Evolutionary conservation across 2,329 filamentous ascomycete genomes (phyloP).

Genomic region (Cladophialophora chaetospira): DNA sequence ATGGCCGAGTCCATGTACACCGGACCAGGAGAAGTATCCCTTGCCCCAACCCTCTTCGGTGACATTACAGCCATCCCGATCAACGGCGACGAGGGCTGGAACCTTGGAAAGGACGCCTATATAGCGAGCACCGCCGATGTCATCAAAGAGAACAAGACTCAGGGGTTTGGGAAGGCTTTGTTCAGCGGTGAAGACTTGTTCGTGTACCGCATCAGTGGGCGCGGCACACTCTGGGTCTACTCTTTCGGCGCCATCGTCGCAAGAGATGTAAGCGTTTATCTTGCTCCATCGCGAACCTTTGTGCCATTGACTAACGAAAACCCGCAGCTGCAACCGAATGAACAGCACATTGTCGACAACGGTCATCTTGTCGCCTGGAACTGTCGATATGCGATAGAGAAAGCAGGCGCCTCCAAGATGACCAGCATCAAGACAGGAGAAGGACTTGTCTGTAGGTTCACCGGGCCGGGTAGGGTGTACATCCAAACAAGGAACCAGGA

Average conservation of each 20-base stretch:
- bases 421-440: constrained; percentile 26
- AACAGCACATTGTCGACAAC: constrained; percentile 29
- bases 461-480: constrained; percentile 26
- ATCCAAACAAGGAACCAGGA: constrained; percentile 29
- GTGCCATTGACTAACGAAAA: not conserved
- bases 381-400: constrained; percentile 25
- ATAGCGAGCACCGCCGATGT: constrained; percentile 24
- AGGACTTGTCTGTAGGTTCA: constrained; percentile 28
- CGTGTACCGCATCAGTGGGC: constrained; percentile 25
- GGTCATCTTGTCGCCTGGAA: constrained; percentile 29
- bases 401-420: constrained; percentile 17
- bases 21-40: constrained; percentile 22
- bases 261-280: constrained; percentile 22
- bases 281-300: not conserved
- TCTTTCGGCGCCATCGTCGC: constrained; percentile 23
- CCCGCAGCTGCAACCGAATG: constrained; percentile 21
- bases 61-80: constrained; percentile 24
- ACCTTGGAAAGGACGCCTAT: constrained; percentile 26
- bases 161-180: constrained; percentile 28
- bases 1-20: constrained; percentile 23
- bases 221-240: constrained; percentile 24
- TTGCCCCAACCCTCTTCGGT: constrained; percentile 24
- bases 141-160: constrained; percentile 20
- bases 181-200: constrained; percentile 30
- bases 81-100: constrained; percentile 20